Evolutionary conservation across 306 rosid species (phyloP), one percentile per base, ranked within the genome.

Genomic region (Trichosanthes cucumerina): DNA sequence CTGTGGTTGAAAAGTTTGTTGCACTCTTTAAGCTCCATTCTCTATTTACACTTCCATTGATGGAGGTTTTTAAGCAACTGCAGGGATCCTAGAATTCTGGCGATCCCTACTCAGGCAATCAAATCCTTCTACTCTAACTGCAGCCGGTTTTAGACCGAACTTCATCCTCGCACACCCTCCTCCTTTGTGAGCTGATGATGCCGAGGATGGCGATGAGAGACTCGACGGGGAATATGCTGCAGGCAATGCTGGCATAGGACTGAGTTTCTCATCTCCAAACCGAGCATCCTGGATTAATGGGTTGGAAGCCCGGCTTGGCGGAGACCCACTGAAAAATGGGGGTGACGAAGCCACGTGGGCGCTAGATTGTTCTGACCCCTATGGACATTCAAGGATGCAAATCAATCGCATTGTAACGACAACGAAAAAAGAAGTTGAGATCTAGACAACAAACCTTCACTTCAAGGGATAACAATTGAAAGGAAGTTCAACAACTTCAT

Each of bases 41-140:
- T 91, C 80, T 91, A 93, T 93, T 80, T 93, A 93, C 98, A 93
- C 81, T 87, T 69, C 75, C 79, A 77, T 79, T 85, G 38, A 80
- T 69, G 83, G 86, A 68, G 78, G 80, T 70, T 72, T 88, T 84
- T 86, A 93, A 12, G 97, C 98, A 57, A 93, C 78, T 49, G 90
- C 91, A 77, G 93, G 87, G 91, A 91, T 85, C 86, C 98, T 82
- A 2, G 98, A 93, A 88, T 85, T 93, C 83, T 88, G 95, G 83
- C 88, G 81, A 87, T 93, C 98, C 93, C 90, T 87, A 74, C 82
- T 88, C 79, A 88, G 98, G 79, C 96, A 91, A 80, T 93, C 96
- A 9, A 93, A 93, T 79, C 98, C 98, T 83, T 93, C 98, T 86
- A 93, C 91, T 88, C 98, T 93, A 93, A 91, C 98, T 33, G 91